phyloP scores from a whole-genome alignment of 306 rosid species.

The Quillaja saponaria region DNA sequence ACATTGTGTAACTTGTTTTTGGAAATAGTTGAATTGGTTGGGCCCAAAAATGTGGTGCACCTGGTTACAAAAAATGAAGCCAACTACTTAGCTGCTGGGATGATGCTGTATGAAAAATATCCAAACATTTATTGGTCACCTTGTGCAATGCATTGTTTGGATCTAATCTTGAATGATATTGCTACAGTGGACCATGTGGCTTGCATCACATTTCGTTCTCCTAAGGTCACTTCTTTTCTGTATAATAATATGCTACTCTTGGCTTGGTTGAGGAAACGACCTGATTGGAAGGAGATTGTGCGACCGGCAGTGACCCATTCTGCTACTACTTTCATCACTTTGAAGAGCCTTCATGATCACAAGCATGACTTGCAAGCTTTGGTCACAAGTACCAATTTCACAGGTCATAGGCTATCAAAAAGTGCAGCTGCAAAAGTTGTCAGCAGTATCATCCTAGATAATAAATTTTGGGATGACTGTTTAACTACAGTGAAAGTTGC shows the following conservation, averaged over 20 bases:
- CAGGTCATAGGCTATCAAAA: background rate
- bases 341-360: background rate
- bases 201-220: background rate
- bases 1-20: background rate
- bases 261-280: background rate
- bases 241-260: background rate
- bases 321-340: background rate
- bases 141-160: background rate
- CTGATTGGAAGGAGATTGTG: background rate
- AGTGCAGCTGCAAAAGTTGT: background rate
- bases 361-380: background rate
- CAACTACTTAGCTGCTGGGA: background rate
- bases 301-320: background rate
- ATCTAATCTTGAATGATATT: background rate
- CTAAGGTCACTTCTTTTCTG: background rate
- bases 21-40: background rate
- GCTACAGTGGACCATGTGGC: background rate
- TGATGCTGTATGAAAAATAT: background rate
- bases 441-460: background rate
- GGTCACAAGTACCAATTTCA: background rate
- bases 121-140: background rate
- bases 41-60: background rate
- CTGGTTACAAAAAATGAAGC: background rate
- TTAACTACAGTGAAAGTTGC: background rate
- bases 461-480: background rate